phyloP scores from a whole-genome alignment of 1,284 basidiomycete species.

The Ganoderma sinense region DNA sequence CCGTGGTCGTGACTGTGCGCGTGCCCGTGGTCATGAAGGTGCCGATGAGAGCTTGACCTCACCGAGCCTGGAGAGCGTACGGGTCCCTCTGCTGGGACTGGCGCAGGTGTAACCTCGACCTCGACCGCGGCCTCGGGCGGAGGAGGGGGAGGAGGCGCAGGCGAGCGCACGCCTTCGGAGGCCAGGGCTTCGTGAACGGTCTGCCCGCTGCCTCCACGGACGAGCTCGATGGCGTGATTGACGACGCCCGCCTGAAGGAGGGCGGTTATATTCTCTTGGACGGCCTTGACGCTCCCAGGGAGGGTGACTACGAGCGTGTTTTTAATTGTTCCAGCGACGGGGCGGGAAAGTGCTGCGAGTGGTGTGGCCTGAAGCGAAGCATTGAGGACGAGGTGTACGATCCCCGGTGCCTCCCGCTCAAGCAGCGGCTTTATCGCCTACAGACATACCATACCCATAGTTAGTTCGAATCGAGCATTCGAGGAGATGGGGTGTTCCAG shows the following conservation, averaged over 20 bases:
- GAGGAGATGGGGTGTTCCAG: not conserved
- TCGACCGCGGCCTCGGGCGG: not conserved
- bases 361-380: constrained; percentile 79
- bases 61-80: constrained; percentile 24
- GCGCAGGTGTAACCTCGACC: too few relatives aligned
- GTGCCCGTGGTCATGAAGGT: constrained; percentile 33
- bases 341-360: constrained; percentile 83
- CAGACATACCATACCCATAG: not conserved
- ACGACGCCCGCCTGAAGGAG: constrained; percentile 66
- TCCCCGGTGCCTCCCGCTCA: constrained; percentile 76
- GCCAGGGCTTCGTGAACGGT: constrained; percentile 56
- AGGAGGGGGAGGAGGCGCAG: constrained; percentile 15
- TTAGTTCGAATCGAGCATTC: not conserved
- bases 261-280: constrained; percentile 77
- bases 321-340: constrained; percentile 77
- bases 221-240: constrained; percentile 78
- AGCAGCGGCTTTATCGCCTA: constrained; percentile 79
- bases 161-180: constrained; percentile 20
- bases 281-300: constrained; percentile 87
- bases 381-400: constrained; percentile 80
- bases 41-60: constrained; percentile 9
- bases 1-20: constrained; percentile 50
- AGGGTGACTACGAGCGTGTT: constrained; percentile 80
- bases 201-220: constrained; percentile 74
- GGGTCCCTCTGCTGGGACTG: constrained; percentile 41